Conservation (phyloP, 2,329 filamentous ascomycete genomes). For the Neodidymelliopsis sp. region DNA sequence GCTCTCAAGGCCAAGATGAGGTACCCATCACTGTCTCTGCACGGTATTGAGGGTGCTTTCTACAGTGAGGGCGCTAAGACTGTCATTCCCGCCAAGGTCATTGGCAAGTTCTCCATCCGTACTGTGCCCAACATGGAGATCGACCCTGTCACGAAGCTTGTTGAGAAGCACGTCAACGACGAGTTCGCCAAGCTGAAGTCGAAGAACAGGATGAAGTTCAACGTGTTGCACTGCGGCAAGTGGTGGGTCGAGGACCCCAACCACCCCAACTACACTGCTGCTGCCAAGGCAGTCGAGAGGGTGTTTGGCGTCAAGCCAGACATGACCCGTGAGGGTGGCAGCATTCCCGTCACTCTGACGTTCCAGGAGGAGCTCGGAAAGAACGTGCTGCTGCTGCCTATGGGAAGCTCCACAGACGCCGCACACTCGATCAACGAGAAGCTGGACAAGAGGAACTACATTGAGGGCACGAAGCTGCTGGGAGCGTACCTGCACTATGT, state of each 20-base stretch:
- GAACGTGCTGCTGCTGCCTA: conserved; percentile 93
- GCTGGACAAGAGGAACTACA: conserved; percentile 95
- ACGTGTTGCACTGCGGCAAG: conserved; percentile 88
- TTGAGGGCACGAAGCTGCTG: conserved; percentile 95
- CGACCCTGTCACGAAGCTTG: conserved; percentile 82
- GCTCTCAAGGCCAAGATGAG: conserved; percentile 97
- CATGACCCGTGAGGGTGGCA: conserved; percentile 94
- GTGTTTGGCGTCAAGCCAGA: conserved; percentile 95
- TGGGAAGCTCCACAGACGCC: conserved; percentile 96
- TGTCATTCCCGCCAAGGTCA: conserved; percentile 97
- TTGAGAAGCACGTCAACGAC: conserved; percentile 83
- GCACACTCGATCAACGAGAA: conserved; percentile 99
- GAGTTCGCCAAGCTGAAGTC: conserved; percentile 85
- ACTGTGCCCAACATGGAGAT: conserved; percentile 98
- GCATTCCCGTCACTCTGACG: conserved; percentile 94
- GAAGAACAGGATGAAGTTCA: conserved; percentile 89
- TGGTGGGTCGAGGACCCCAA: conserved; percentile 99
- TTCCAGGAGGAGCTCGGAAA: conserved; percentile 98
- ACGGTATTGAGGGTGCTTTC: conserved; percentile 95
- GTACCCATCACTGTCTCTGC: conserved; percentile 90
- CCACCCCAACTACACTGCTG: conserved; percentile 98
- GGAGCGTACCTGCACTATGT: conserved; percentile 97
- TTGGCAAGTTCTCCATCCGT: conserved; percentile 97
- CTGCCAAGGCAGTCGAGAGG: conserved; percentile 92
- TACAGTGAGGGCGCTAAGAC: conserved; percentile 94